Percentiles rank a stretch among this genome's conserved stretches.
Evolutionary conservation across 768 basidiomycete genomes (phyloP).

Genomic region (Termitomyces sp.): DNA sequence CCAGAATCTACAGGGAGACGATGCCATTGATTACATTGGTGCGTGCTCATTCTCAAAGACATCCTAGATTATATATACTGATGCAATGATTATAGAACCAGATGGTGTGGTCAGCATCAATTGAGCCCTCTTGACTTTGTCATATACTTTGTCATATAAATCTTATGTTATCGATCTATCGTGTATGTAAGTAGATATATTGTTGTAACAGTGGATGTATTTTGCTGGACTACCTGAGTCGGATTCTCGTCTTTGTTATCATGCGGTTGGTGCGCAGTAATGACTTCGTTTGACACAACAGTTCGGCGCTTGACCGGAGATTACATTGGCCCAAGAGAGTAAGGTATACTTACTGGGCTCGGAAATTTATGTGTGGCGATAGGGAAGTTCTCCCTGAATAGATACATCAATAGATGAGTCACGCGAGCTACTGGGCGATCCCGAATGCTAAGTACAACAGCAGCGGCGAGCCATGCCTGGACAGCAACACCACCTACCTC

Average conservation of each 20-base stretch:
- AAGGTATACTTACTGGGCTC: not conserved
- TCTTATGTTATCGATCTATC: not conserved
- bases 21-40: constrained; percentile 46
- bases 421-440: too few species aligned
- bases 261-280: not conserved
- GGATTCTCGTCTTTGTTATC: not conserved
- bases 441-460: too few species aligned
- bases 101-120: constrained; percentile 31
- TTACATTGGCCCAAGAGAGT: not conserved
- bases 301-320: too few species aligned
- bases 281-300: not conserved
- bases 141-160: too few species aligned
- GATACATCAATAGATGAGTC: too few species aligned
- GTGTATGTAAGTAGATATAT: not conserved
- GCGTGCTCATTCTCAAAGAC: constrained; percentile 1
- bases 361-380: too few species aligned
- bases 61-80: not conserved
- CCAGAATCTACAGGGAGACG: constrained; percentile 23
- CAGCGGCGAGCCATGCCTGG: too few species aligned
- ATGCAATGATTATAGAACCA: constrained; percentile 28
- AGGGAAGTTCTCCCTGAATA: too few species aligned
- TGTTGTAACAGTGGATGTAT: not conserved
- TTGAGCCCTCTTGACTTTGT: not conserved
- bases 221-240: not conserved
- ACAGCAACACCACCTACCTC: too few species aligned